phyloP scores from a whole-genome alignment of 169 alveolate species.

The Perkinsus olseni region DNA sequence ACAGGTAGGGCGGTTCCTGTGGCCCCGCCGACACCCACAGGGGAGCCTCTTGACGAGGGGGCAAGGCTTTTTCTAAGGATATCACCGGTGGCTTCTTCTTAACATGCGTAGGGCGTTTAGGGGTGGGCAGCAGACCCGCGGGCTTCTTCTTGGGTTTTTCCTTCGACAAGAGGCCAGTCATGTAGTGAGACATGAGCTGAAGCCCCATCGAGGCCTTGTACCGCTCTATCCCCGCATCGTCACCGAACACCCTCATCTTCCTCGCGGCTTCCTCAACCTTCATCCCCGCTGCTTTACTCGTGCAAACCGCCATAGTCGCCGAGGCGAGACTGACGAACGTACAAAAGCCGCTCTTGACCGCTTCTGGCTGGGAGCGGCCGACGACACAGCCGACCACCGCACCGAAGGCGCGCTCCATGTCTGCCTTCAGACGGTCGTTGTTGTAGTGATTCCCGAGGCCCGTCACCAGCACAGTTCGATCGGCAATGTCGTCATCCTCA shows the following conservation, averaged over 20 bases:
- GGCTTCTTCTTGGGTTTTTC: not conserved
- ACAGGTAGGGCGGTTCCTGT: not conserved
- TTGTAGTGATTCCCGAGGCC: not conserved
- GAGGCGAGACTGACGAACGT: not conserved
- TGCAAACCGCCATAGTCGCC: not conserved
- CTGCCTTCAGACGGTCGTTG: not conserved
- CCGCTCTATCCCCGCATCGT: not conserved
- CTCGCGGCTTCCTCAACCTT: not conserved
- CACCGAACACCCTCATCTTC: not conserved
- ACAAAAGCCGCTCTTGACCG: not conserved
- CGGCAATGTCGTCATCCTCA: not conserved
- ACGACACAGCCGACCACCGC: not conserved
- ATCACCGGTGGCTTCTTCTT: not conserved
- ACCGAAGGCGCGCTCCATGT: not conserved
- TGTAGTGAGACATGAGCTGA: not conserved
- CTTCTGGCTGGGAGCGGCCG: not conserved
- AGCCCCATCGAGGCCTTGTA: not conserved
- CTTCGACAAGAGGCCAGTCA: not conserved
- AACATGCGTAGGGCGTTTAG: not conserved
- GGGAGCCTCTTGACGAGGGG: not conserved
- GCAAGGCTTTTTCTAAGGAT: not conserved
- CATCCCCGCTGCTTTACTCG: not conserved
- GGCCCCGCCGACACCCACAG: not conserved
- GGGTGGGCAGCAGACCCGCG: not conserved
- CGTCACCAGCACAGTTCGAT: not conserved